phyloP scores from a whole-genome alignment of 257 asterid genomes.

The Ehretia macrophylla region DNA sequence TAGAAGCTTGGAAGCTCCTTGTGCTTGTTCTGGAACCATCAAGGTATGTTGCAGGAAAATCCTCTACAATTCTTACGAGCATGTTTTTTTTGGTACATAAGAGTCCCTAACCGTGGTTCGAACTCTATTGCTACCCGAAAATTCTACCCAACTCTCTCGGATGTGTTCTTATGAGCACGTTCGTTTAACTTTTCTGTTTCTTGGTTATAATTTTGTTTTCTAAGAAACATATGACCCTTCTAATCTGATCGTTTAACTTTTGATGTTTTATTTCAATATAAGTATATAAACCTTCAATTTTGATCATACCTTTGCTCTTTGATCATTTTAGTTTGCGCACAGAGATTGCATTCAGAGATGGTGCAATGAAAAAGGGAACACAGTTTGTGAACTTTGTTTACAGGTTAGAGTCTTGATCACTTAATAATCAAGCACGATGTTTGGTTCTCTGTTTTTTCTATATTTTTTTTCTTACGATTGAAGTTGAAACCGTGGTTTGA shows the following conservation, averaged over 20 bases:
- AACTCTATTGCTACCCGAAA: too few relatives aligned
- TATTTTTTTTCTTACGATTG: too few relatives aligned
- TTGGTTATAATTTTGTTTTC: too few relatives aligned
- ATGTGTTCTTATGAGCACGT: too few relatives aligned
- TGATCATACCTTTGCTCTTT: background rate
- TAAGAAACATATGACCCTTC: too few relatives aligned
- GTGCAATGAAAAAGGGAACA: slow-evolving; percentile 89
- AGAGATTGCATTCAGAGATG: slow-evolving; percentile 96
- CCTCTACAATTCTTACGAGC: background rate
- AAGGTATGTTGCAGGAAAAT: slow-evolving; percentile 37
- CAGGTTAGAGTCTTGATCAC: slow-evolving; percentile 35
- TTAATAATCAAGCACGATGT: slow-evolving; percentile 8
- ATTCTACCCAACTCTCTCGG: too few relatives aligned
- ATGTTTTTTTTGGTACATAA: background rate
- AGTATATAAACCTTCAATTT: background rate
- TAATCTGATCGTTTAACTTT: background rate
- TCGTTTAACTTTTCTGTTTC: too few relatives aligned
- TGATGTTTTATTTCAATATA: background rate
- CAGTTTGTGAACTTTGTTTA: slow-evolving; percentile 80
- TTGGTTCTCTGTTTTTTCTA: slow-evolving; percentile 5
- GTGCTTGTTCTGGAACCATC: slow-evolving; percentile 89
- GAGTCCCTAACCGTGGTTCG: too few relatives aligned
- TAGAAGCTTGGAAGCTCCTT: slow-evolving; percentile 59
- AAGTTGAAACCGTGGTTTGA: too few relatives aligned
- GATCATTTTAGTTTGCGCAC: slow-evolving; percentile 63